Base-by-base conservation (phyloP, 2,329 filamentous ascomycete genomes). In the Ophiosphaerella narmari region DNA sequence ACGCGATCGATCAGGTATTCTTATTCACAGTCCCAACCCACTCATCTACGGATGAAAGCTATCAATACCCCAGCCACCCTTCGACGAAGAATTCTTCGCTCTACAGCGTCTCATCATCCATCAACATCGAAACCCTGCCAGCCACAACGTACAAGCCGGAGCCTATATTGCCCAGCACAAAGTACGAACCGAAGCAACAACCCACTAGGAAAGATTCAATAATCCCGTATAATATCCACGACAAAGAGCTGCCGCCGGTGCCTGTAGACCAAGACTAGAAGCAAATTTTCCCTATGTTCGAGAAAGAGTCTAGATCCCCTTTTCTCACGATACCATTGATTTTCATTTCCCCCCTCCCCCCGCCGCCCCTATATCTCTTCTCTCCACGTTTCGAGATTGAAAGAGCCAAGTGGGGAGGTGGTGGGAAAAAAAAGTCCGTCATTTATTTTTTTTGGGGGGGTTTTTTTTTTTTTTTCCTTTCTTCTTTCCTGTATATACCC, bases 1-100 rank as follows among this genome's bases (percentile, higher is more conserved):
- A 60, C 26, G 62, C 62, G 4, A 66, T 66, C 34, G 62, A 66
- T 21, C 59, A 64, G 39, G 52, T 54, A 33, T 64, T 60, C 38
- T 48, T 55, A 38, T 63, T 55, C 43, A 57, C 50, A n/a, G 49
- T 53, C 8, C 46, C 39, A 2, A 38, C 18, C 26, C 34, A 31
- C 35, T 37, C 23, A 32, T 31, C 31, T 21, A 4, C 16, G n/a
- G 13, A 16, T 8, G n/a, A 18, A 38, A 36, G n/a, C 8, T 16
- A 14, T 16, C 12, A 8, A 36, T 14, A n/a, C 34, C 34, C 34
- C 34, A 9, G n/a, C 2, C 34, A 36, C 14, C 4, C 34, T 16
- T 36, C 34, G 4, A 5, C 34, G 13, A n/a, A 18, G 34, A 8
- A 36, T 9, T 36, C 34, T n/a, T 36, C 34, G 14, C 34, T 18